A percentile compares a stretch with the other conserved stretches of the same genome.
These are phyloP conservation scores for Acanthamoeba lenticulata DNA, from an alignment of 208 protist genomes.

Conservation along the genomic window DNA sequence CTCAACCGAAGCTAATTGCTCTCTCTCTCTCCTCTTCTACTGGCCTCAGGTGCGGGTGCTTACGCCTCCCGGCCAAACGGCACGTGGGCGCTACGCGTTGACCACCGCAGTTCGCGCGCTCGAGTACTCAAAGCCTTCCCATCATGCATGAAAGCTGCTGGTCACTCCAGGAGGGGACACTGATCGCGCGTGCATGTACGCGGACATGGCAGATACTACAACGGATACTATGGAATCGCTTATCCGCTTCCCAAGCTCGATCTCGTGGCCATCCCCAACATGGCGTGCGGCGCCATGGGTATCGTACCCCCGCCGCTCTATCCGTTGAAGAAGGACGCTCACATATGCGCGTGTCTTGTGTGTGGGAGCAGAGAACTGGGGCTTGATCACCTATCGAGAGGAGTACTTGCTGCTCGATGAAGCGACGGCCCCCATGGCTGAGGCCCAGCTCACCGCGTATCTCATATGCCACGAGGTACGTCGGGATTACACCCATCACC, in stretches of 20 bases:
- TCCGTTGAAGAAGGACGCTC: too few relatives aligned
- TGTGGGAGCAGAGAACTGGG: constrained; percentile 96
- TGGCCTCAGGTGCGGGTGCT: constrained; percentile 19
- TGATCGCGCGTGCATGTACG: neutral
- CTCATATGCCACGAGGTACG: constrained; percentile 95
- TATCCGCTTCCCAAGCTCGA: constrained; percentile 94
- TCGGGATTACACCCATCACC: too few relatives aligned
- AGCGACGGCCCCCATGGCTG: constrained; percentile 82
- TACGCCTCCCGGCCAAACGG: neutral
- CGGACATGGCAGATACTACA: neutral
- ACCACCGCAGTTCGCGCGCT: neutral
- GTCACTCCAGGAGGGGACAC: too few relatives aligned
- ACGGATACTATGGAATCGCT: constrained; percentile 69
- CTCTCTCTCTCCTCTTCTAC: too few relatives aligned
- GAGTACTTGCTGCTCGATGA: constrained; percentile 76
- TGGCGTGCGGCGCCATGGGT: constrained; percentile 95
- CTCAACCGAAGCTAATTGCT: too few relatives aligned
- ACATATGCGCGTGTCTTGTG: neutral
- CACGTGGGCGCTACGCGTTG: neutral
- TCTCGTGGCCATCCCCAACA: constrained; percentile 92
- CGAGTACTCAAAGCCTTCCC: neutral
- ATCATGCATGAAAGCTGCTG: neutral
- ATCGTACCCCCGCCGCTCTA: too few relatives aligned
- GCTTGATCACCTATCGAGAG: constrained; percentile 95
- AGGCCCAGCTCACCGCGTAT: constrained; percentile 88